Percentiles rank a stretch among this genome's conserved stretches.
These are phyloP conservation scores for Leptographium wingfieldii DNA, from an alignment of 2,329 filamentous ascomycete genomes.

Conservation along the genomic window DNA sequence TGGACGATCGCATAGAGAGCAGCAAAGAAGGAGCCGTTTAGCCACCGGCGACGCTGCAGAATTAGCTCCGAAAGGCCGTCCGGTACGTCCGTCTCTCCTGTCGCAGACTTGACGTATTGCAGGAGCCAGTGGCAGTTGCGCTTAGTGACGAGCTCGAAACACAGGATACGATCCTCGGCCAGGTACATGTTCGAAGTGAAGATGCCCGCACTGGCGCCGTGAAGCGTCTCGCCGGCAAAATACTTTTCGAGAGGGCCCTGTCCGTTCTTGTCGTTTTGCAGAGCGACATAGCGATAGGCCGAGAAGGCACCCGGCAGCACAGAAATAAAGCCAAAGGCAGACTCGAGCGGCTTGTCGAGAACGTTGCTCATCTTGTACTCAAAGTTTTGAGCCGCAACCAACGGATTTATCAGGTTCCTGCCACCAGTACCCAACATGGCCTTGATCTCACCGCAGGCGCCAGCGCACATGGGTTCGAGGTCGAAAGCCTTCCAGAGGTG, in stretches of 20 bases:
- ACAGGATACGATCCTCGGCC: constrained; percentile 95
- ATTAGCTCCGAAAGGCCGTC: constrained; percentile 91
- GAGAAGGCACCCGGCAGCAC: constrained; percentile 96
- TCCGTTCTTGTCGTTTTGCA: constrained; percentile 94
- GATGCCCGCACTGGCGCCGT: constrained; percentile 82
- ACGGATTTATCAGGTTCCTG: constrained; percentile 80
- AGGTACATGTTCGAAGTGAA: constrained; percentile 99
- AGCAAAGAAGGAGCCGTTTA: constrained; percentile 97
- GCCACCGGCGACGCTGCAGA: constrained; percentile 87
- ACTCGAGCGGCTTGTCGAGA: constrained; percentile 92
- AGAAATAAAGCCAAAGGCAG: constrained; percentile 93
- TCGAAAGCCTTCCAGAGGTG: constrained; percentile 98
- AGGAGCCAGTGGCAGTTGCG: constrained; percentile 95
- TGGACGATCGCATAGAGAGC: constrained; percentile 90
- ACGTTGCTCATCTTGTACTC: constrained; percentile 99
- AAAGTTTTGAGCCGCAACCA: constrained; percentile 95
- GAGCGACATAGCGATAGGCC: constrained; percentile 87
- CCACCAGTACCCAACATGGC: constrained; percentile 81
- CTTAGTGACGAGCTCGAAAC: constrained; percentile 96
- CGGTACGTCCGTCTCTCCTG: constrained; percentile 92
- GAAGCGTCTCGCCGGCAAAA: constrained; percentile 92
- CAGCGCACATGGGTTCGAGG: constrained; percentile 91
- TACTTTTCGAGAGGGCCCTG: constrained; percentile 92
- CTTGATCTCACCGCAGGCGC: constrained; percentile 97
- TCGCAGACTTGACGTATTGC: constrained; percentile 96